These are phyloP conservation scores for Macrolepiota dolichaula DNA, from an alignment of 768 basidiomycete genomes.

Conservation along the genomic window DNA sequence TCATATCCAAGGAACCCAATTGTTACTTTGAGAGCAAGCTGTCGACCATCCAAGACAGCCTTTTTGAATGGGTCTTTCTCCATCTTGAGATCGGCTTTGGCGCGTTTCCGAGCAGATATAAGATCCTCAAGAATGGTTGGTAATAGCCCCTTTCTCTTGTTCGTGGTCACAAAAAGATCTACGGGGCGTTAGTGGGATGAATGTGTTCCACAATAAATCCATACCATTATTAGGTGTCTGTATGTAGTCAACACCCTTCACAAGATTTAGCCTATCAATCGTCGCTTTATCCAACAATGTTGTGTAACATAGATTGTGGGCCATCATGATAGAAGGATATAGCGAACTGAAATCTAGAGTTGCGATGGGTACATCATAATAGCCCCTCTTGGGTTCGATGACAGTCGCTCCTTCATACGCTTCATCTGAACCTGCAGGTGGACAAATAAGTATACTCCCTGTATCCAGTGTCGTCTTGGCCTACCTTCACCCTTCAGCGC, in stretches of 20 bases:
- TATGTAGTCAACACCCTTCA: conserved; percentile 87
- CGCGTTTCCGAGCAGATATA: conserved; percentile 89
- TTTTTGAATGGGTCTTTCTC: conserved; percentile 97
- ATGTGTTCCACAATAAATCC: conserved; percentile 6
- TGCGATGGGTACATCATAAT: conserved; percentile 95
- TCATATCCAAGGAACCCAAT: not conserved
- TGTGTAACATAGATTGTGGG: conserved; percentile 97
- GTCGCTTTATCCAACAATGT: conserved; percentile 83
- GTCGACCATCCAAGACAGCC: conserved; percentile 95
- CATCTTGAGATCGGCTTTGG: conserved; percentile 93
- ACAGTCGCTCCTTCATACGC: conserved; percentile 99
- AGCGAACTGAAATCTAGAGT: conserved; percentile 98
- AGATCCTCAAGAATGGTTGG: conserved; percentile 93
- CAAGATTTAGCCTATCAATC: conserved; percentile 73
- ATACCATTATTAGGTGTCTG: conserved; percentile 94
- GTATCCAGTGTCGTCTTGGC: conserved; percentile 7
- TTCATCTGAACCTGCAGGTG: conserved; percentile 72
- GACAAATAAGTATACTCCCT: conserved; percentile 4
- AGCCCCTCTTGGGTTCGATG: conserved; percentile 94
- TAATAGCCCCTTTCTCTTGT: conserved; percentile 80
- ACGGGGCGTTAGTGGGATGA: conserved; percentile 1
- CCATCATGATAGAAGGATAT: conserved; percentile 99
- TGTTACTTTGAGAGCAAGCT: conserved; percentile 87
- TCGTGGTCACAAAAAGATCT: conserved; percentile 84
- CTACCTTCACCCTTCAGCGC: conserved; percentile 80